Evolutionary conservation across 306 rosid genomes (phyloP).

Genomic region (Castanea mollissima): DNA sequence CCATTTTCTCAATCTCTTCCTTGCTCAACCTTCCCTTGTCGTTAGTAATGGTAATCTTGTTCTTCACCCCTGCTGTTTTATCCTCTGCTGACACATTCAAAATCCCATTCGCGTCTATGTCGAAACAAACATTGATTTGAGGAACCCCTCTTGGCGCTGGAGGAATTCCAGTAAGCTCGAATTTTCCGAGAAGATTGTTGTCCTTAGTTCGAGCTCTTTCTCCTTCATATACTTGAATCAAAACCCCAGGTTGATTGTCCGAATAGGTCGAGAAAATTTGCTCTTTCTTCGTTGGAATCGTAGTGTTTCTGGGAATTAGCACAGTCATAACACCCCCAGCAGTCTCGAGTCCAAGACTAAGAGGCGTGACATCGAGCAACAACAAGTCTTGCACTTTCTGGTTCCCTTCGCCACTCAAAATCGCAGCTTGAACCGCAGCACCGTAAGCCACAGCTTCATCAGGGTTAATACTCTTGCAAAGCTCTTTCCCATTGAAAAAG

Average conservation of each 20-base stretch:
- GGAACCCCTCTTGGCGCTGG: constrained; percentile 88
- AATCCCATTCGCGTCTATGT: constrained; percentile 74
- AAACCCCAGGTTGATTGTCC: constrained; percentile 80
- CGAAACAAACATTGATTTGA: constrained; percentile 67
- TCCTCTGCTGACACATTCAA: constrained; percentile 77
- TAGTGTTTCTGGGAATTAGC: constrained; percentile 75
- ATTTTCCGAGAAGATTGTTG: constrained; percentile 72
- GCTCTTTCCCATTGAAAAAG: constrained; percentile 81
- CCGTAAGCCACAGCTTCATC: constrained; percentile 92
- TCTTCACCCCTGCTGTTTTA: constrained; percentile 86
- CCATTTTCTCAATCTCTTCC: constrained; percentile 85
- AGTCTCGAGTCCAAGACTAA: constrained; percentile 70
- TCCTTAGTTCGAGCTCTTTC: constrained; percentile 70
- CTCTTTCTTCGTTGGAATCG: constrained; percentile 77
- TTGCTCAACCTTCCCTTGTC: constrained; percentile 84
- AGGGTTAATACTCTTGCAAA: constrained; percentile 79
- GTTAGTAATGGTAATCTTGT: constrained; percentile 75
- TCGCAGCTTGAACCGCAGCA: constrained; percentile 87
- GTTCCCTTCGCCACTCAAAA: constrained; percentile 66
- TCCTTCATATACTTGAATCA: constrained; percentile 84
- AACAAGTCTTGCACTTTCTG: constrained; percentile 73
- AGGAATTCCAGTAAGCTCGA: constrained; percentile 77
- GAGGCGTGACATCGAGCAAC: constrained; percentile 72
- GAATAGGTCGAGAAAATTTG: constrained; percentile 80
- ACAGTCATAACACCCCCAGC: constrained; percentile 87